phyloP scores from a whole-genome alignment of 805 yeast species.

The Suhomyces canberraensis region DNA sequence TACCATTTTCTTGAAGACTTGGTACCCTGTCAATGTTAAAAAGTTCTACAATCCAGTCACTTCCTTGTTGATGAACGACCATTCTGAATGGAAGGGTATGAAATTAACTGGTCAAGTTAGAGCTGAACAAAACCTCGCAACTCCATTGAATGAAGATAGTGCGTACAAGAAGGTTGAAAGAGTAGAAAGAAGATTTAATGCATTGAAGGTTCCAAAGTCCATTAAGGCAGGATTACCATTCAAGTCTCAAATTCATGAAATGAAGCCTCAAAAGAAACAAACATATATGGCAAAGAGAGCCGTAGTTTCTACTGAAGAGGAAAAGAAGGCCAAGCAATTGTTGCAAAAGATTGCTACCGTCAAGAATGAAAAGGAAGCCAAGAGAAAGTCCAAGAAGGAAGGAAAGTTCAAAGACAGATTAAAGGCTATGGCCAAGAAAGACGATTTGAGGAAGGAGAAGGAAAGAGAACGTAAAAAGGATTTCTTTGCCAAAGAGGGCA shows the following conservation, averaged over 20 bases:
- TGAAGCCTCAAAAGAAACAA: conserved; percentile 82
- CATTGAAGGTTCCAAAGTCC: conserved; percentile 79
- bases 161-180: conserved; percentile 75
- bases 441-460: conserved; percentile 66
- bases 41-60: conserved; percentile 95
- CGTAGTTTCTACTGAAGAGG: conserved; percentile 87
- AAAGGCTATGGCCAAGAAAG: conserved; percentile 72
- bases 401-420: conserved; percentile 73
- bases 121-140: conserved; percentile 62
- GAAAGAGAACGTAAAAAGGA: conserved; percentile 86
- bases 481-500: conserved; percentile 69
- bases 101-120: conserved; percentile 91
- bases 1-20: conserved; percentile 83
- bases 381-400: conserved; percentile 67
- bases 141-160: conserved; percentile 55
- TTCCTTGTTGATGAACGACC: conserved; percentile 72
- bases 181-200: conserved; percentile 77
- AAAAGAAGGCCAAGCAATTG: conserved; percentile 86
- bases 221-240: conserved; percentile 80
- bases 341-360: conserved; percentile 84
- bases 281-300: conserved; percentile 88
- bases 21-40: conserved; percentile 93
- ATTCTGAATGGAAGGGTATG: conserved; percentile 94
- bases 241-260: conserved; percentile 82
- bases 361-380: conserved; percentile 79